A percentile compares a stretch with the other conserved stretches of the same genome.
phyloP scores from a whole-genome alignment of 345 rosid genomes.

The Barbarea vulgaris region DNA sequence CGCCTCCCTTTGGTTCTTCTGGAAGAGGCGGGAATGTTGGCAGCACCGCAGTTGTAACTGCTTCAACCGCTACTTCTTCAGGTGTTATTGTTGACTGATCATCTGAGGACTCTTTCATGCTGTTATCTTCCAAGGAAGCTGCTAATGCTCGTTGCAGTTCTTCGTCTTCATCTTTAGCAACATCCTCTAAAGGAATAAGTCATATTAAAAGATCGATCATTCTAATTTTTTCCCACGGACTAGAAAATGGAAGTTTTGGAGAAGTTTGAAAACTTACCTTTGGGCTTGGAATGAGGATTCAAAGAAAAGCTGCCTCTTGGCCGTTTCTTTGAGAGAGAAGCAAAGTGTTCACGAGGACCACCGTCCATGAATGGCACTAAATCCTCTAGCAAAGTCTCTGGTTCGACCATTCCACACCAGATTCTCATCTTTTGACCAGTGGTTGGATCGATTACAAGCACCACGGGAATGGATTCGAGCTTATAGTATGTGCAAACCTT shows the following conservation, averaged over 20 bases:
- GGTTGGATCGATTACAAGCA: slow-evolving; percentile 93
- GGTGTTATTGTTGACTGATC: slow-evolving; percentile 25
- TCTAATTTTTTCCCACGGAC: background rate
- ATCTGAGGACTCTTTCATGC: slow-evolving; percentile 42
- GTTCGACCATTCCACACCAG: slow-evolving; percentile 93
- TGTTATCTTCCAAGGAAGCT: slow-evolving; percentile 57
- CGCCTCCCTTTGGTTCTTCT: slow-evolving; percentile 81
- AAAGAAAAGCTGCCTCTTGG: slow-evolving; percentile 70
- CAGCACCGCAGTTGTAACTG: slow-evolving; percentile 19
- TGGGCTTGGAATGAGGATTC: slow-evolving; percentile 62
- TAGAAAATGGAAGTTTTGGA: background rate
- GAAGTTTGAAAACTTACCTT: slow-evolving; percentile 45
- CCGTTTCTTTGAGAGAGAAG: slow-evolving; percentile 76
- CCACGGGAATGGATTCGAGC: slow-evolving; percentile 81
- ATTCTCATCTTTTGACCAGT: slow-evolving; percentile 92
- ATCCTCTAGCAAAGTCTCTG: slow-evolving; percentile 91
- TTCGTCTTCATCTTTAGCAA: slow-evolving; percentile 53
- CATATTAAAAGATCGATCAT: background rate
- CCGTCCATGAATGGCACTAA: slow-evolving; percentile 93
- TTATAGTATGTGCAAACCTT: slow-evolving; percentile 92
- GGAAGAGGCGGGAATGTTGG: slow-evolving; percentile 75
- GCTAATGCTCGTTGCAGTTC: slow-evolving; percentile 68
- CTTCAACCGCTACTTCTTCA: slow-evolving; percentile 32
- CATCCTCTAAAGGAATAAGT: slow-evolving; percentile 23
- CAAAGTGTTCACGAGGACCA: slow-evolving; percentile 82